A percentile compares a stretch with the other conserved stretches of the same genome.
phyloP scores from a whole-genome alignment of 208 protist genomes.

The Tritrichomonas musculus region DNA sequence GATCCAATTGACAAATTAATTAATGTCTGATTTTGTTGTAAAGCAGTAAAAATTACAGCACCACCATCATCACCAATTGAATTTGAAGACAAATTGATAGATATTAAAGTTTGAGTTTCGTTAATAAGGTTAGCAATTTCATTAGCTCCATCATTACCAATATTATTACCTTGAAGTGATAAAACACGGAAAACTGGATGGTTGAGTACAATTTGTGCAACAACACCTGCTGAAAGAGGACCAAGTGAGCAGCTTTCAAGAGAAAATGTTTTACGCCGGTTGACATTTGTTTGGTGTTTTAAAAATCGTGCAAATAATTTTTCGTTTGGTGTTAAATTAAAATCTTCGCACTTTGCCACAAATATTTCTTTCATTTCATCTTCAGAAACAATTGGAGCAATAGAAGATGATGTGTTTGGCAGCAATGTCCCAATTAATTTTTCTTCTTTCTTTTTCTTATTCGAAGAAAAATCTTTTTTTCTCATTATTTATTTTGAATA shows the following conservation, averaged over 20 bases:
- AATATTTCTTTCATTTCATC: neutral
- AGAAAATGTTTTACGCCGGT: neutral
- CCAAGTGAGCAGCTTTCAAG: neutral
- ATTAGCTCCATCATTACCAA: neutral
- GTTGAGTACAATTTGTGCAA: neutral
- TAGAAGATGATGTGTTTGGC: too few relatives aligned
- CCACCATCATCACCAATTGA: neutral
- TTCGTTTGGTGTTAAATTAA: neutral
- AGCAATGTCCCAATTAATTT: too few relatives aligned
- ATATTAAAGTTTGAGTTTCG: neutral
- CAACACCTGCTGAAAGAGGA: neutral
- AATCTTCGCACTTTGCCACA: neutral
- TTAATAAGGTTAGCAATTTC: neutral
- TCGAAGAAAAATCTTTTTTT: too few relatives aligned
- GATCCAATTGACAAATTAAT: neutral
- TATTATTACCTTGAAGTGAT: neutral
- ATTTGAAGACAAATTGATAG: neutral
- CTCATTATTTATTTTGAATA: too few relatives aligned
- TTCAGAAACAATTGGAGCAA: neutral
- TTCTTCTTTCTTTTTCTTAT: too few relatives aligned
- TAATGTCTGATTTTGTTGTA: neutral
- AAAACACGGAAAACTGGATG: neutral
- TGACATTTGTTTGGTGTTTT: neutral
- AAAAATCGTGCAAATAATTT: neutral
- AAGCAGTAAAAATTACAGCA: neutral